Conservation (phyloP, 2,329 filamentous ascomycete species). For the Monosporascus sp. region DNA sequence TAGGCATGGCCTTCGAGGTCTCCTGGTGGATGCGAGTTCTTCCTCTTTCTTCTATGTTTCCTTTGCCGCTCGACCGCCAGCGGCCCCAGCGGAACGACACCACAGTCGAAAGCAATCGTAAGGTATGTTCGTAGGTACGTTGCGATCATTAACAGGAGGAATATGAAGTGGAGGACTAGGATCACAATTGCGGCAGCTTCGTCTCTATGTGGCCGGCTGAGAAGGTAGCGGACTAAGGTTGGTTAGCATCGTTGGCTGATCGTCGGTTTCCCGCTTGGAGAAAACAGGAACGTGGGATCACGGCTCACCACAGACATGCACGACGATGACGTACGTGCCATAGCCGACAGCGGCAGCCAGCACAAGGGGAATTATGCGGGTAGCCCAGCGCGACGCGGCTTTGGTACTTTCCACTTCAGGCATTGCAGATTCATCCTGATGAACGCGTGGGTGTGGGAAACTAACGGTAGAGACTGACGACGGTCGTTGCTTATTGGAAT, state of each 20-base stretch:
- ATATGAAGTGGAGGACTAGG: constrained; percentile 65
- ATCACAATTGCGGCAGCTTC: constrained; percentile 65
- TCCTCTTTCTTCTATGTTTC: constrained; percentile 20
- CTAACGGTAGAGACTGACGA: too few relatives aligned
- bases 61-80: constrained; percentile 24
- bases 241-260: constrained; percentile 1
- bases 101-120: constrained; percentile 65
- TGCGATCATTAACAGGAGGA: constrained; percentile 60
- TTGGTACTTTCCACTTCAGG: constrained; percentile 29
- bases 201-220: constrained; percentile 41
- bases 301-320: constrained; percentile 60
- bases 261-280: background rate
- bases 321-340: constrained; percentile 66
- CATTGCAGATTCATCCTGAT: constrained; percentile 25
- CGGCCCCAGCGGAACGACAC: constrained; percentile 63
- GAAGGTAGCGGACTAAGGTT: constrained; percentile 63
- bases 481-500: too few relatives aligned
- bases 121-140: constrained; percentile 69
- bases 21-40: constrained; percentile 12
- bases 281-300: background rate
- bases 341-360: constrained; percentile 63
- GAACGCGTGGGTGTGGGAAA: background rate
- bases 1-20: constrained; percentile 32
- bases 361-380: constrained; percentile 64
- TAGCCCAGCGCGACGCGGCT: constrained; percentile 51